Evolutionary conservation across 768 basidiomycete species (phyloP).

Genomic region (Pilatotrama ljubarskyi): DNA sequence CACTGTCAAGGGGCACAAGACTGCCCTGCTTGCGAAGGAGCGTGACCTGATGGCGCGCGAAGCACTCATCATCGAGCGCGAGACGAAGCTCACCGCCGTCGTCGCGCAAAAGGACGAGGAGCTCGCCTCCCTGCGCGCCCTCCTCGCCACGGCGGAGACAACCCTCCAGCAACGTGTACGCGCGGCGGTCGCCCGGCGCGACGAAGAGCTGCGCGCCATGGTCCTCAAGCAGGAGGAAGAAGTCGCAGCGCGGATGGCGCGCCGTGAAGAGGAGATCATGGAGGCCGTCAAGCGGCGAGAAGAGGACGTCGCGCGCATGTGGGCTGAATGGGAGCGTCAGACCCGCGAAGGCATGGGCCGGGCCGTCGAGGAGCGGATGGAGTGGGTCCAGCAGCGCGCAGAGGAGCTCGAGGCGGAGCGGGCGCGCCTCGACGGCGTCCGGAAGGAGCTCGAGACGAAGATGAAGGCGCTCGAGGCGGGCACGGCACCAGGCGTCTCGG

Average conservation of each 20-base stretch:
- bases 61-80: conserved; percentile 52
- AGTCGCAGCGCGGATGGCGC: conserved; percentile 61
- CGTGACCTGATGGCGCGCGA: conserved; percentile 65
- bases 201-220: conserved; percentile 66
- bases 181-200: conserved; percentile 59
- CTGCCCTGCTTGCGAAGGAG: conserved; percentile 56
- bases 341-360: conserved; percentile 36
- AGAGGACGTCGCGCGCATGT: conserved; percentile 61
- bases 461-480: conserved; percentile 45
- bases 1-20: conserved; percentile 64
- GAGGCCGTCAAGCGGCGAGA: conserved; percentile 65
- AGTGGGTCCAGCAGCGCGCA: conserved; percentile 52
- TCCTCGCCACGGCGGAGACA: conserved; percentile 41
- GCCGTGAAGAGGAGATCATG: conserved; percentile 72
- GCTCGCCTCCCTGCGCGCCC: conserved; percentile 44
- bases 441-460: conserved; percentile 52
- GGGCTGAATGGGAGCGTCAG: conserved; percentile 54
- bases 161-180: conserved; percentile 44
- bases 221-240: conserved; percentile 71
- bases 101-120: conserved; percentile 63
- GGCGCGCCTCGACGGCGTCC: conserved; percentile 45
- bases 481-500: conserved; percentile 12
- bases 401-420: conserved; percentile 56
- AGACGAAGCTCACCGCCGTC: conserved; percentile 48
- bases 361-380: conserved; percentile 40